Conservation (phyloP, 805 yeast species). For the Kodamaea neixiangensis region DNA sequence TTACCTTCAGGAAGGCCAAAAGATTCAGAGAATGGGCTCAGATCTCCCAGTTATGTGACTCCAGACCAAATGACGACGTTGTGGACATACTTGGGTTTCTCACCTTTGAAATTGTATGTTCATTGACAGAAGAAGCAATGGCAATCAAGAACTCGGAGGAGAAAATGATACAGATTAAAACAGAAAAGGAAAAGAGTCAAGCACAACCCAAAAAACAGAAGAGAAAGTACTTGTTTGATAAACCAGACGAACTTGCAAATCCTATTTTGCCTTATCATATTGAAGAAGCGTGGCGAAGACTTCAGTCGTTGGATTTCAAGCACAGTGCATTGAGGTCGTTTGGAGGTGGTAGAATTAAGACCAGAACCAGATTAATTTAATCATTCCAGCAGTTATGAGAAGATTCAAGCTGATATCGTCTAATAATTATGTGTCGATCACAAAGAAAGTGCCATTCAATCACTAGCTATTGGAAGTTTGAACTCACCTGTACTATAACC, state of each 20-base stretch:
- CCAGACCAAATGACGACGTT: constrained; percentile 94
- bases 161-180: constrained; percentile 35
- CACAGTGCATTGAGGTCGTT: constrained; percentile 69
- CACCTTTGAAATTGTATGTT: constrained; percentile 95
- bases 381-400: too few relatives aligned
- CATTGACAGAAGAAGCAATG: constrained; percentile 89
- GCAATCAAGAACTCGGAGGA: constrained; percentile 73
- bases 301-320: constrained; percentile 59
- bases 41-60: constrained; percentile 76
- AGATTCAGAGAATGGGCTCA: constrained; percentile 97
- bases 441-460: neutral
- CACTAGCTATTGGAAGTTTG: too few relatives aligned
- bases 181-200: constrained; percentile 22
- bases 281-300: constrained; percentile 83
- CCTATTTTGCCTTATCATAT: constrained; percentile 82
- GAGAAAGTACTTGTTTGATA: constrained; percentile 71
- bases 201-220: constrained; percentile 33
- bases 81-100: constrained; percentile 92
- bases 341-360: constrained; percentile 63
- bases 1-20: constrained; percentile 92
- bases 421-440: neutral
- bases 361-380: constrained; percentile 53
- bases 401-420: too few relatives aligned
- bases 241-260: constrained; percentile 79
- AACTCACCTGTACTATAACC: too few relatives aligned